Conservation (phyloP, 2,329 filamentous ascomycete genomes). For the Sporothrix sp. region DNA sequence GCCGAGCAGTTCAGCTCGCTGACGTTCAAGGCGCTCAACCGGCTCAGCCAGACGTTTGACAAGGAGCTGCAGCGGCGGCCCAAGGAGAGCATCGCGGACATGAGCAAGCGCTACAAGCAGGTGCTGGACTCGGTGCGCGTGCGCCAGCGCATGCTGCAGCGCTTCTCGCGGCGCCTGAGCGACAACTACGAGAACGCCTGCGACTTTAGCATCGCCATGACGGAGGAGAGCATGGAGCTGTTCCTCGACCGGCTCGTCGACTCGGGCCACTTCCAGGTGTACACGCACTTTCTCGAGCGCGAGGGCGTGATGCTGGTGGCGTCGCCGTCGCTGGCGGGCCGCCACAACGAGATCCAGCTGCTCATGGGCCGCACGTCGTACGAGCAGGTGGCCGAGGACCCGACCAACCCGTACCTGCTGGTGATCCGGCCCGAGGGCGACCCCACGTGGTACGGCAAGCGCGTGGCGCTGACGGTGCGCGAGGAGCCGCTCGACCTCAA, state of each 20-base stretch:
- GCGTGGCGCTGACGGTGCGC: slow-evolving; percentile 59
- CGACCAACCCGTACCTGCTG: slow-evolving; percentile 72
- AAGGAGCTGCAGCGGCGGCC: slow-evolving; percentile 76
- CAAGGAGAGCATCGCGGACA: slow-evolving; percentile 73
- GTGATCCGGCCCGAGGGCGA: slow-evolving; percentile 73
- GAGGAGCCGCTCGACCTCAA: slow-evolving; percentile 79
- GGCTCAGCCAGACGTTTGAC: slow-evolving; percentile 85
- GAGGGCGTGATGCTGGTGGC: slow-evolving; percentile 77
- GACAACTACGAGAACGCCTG: slow-evolving; percentile 95
- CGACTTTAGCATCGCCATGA: slow-evolving; percentile 75
- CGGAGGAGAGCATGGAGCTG: slow-evolving; percentile 55
- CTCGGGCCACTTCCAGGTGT: slow-evolving; percentile 80
- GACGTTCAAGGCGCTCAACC: slow-evolving; percentile 83
- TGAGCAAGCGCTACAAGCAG: slow-evolving; percentile 95
- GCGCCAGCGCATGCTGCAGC: slow-evolving; percentile 89
- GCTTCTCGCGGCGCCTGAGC: slow-evolving; percentile 82
- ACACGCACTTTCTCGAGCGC: slow-evolving; percentile 54
- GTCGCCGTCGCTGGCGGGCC: slow-evolving; percentile 64
- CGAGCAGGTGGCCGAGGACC: slow-evolving; percentile 55
- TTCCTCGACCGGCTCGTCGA: slow-evolving; percentile 73
- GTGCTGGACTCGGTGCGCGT: slow-evolving; percentile 93
- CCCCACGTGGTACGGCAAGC: slow-evolving; percentile 72
- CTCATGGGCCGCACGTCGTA: slow-evolving; percentile 64
- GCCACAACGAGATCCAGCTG: slow-evolving; percentile 71
- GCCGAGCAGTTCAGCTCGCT: slow-evolving; percentile 94